Evolutionary conservation across 1,284 basidiomycete species (phyloP), one percentile per base, ranked within the genome.

Genomic region (Pseudomicrostroma phylloplanum): DNA sequence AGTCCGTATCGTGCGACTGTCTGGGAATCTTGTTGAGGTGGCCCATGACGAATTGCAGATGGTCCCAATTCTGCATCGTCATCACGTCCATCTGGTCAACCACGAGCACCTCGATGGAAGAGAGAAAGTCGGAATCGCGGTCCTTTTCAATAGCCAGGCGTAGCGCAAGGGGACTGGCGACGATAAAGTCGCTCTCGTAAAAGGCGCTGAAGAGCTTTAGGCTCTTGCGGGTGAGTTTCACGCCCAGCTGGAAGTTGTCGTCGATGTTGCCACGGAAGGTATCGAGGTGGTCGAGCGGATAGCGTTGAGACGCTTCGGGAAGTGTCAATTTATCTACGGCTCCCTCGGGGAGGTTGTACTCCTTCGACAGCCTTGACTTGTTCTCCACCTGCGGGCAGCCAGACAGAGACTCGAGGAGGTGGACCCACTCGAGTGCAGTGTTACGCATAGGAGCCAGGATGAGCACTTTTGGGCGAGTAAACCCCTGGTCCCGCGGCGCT

Each of bases 1-100:
- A 97, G 81, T 98, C 96, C 25, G 91, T 87, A 61, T 96, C 90
- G 71, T 89, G 91, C 6, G 92, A 91, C 74, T 92, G 89, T 71
- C 91, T 90, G 0, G 96, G 96, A 23, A 97, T 83, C 69, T 88
- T 84, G 81, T 96, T 97, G 57, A 97, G 80, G 64, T 89, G 85
- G 1, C 85, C 86, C 68, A 97, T 83, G 53, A 96, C 85, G 77
- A 91, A 96, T 91, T 96, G 67, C 40, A 94, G 84, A 78, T 98
- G 94, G 58, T 97, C 92, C 96, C 96, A 98, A 76, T 98, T 98
- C 82, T 98, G 94, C 96, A 98, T 98, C 7, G 87, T 85, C 77
- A 98, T 85, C 1, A 90, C 88, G 77, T 98, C 92, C 81, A 91
- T 83, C 72, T 97, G 92, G 79, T 98, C 96, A 9, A 90, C 84